Evolutionary conservation across 192 early-diverging fungal species (phyloP), one percentile per base, ranked within the genome.

Genomic region (Podila epigama): DNA sequence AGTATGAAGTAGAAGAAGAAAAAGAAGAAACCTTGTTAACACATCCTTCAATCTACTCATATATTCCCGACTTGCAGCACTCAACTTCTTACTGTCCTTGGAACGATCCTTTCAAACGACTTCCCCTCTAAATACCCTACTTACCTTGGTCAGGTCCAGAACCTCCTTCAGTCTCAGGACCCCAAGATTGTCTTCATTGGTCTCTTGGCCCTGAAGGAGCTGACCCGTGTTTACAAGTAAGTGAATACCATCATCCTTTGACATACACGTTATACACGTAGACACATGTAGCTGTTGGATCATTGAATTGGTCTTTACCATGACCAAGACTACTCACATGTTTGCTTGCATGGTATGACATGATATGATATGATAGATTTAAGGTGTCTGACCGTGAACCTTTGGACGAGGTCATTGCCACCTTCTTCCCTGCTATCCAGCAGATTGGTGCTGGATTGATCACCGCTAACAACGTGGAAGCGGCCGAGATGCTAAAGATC

Each of bases 401-500:
- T 41, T 58, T 96, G 34, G 81, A 87, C 52, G 87, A 88, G 62
- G 85, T 96, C 44, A 86, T 97, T 64, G 75, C 89, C 55, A 80
- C 86, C 36, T 85, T 93, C 51, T 93, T 97, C 81, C 90, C 93
- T 12, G 84, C 82, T 25, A 84, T 96, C 64, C 92, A 93, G 60
- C 78, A 86, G 63, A 93, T 98, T 65, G 94, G 89, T 11, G 79
- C 89, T 25, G 80, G 85, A 44, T 79, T 95, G 7, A 60, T 90
- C 34, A 79, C 68, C 13, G 80, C 84, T 40, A 84, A 90, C 58
- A 91, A 85, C 39, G 65, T 87, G 2, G 91, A 94, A 79, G 94
- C 94, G 12, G 92, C 90, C 22, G 89, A 90, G 69, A 92, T 97
- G 88, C 82, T 93, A 58, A 95, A 95, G 82, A 81, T 90, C 34